Conservation (phyloP, 345 rosid species). For the Lepidium aucheri region DNA sequence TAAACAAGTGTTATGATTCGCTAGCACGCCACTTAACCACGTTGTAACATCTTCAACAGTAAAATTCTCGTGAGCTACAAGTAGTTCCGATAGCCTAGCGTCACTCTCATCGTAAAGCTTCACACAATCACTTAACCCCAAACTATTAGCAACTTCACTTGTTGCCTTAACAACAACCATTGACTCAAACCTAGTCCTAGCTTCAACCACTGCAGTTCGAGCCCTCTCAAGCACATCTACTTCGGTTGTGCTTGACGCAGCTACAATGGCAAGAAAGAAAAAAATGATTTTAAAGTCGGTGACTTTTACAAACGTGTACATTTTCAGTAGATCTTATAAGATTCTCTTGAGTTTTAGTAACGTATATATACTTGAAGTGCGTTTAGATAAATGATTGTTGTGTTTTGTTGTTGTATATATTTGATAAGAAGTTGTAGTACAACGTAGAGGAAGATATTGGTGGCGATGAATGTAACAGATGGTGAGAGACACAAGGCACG, state of each 20-base stretch:
- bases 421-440: slow-evolving; percentile 1
- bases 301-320: slow-evolving; percentile 20
- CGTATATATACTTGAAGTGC: not conserved
- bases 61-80: slow-evolving; percentile 18
- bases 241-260: slow-evolving; percentile 17
- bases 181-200: slow-evolving; percentile 26
- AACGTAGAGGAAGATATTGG: slow-evolving; percentile 12
- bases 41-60: slow-evolving; percentile 40
- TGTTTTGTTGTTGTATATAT: not conserved
- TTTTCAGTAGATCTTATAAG: not conserved
- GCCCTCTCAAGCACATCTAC: slow-evolving; percentile 28
- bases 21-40: slow-evolving; percentile 53
- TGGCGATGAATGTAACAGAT: slow-evolving; percentile 26
- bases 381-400: not conserved
- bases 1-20: slow-evolving; percentile 51
- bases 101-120: slow-evolving; percentile 48
- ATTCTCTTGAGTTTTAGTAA: not conserved
- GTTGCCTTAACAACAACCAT: not conserved
- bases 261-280: slow-evolving; percentile 25
- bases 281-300: slow-evolving; percentile 21
- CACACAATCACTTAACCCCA: slow-evolving; percentile 40
- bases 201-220: slow-evolving; percentile 26
- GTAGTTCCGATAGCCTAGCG: slow-evolving; percentile 34
- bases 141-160: not conserved
- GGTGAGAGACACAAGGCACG: slow-evolving; percentile 22